These are phyloP conservation scores for Aphanomyces euteiches DNA, from an alignment of 352 stramenopile species.

Conservation along the genomic window DNA sequence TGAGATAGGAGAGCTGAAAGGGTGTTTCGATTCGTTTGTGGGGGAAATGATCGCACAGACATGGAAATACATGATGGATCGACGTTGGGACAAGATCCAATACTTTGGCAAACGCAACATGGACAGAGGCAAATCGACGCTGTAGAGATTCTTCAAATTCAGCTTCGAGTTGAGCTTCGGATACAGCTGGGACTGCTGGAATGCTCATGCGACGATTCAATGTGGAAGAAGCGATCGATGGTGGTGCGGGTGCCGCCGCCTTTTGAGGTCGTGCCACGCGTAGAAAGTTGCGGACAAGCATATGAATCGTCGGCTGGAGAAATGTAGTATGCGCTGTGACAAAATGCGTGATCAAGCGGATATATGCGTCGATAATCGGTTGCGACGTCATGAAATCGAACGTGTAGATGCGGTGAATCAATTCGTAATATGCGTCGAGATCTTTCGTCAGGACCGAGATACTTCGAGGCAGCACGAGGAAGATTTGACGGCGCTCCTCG, in stretches of 20 bases:
- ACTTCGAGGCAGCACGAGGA: conserved; percentile 61
- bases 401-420: conserved; percentile 81
- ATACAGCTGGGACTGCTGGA: conserved; percentile 30
- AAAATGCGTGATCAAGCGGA: conserved; percentile 64
- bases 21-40: conserved; percentile 73
- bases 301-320: conserved; percentile 73
- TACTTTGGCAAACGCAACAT: conserved; percentile 58
- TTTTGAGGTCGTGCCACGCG: conserved; percentile 43
- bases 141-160: conserved; percentile 54
- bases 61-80: conserved; percentile 68
- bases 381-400: conserved; percentile 60
- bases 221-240: conserved; percentile 14
- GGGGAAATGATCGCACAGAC: conserved; percentile 72
- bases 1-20: conserved; percentile 66
- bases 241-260: conserved; percentile 35
- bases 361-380: conserved; percentile 64
- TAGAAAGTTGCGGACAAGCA: conserved; percentile 69
- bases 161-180: conserved; percentile 32
- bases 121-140: conserved; percentile 53
- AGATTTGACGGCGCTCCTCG: conserved; percentile 65
- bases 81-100: conserved; percentile 71
- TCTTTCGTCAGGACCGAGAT: conserved; percentile 74
- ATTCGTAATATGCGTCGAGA: conserved; percentile 56
- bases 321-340: conserved; percentile 83
- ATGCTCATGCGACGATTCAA: conserved; percentile 39